Evolutionary conservation across 2,329 filamentous ascomycete genomes (phyloP).

Genomic region (Cladophialophora chaetospira): DNA sequence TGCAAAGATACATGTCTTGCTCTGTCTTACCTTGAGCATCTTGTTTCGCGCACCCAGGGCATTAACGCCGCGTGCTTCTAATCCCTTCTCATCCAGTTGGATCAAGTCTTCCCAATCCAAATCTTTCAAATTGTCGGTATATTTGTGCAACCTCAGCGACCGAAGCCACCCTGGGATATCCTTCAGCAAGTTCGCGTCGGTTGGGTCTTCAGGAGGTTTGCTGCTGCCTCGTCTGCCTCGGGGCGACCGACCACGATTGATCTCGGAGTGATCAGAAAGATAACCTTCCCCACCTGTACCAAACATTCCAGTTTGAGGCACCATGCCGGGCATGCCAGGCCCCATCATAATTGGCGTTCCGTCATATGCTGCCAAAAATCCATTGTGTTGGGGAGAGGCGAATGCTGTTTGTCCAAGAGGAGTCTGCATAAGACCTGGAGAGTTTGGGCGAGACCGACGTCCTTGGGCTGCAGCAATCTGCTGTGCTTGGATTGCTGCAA

Average conservation of each 20-base stretch:
- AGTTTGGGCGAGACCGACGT: slow-evolving; percentile 82
- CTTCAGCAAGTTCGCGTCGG: slow-evolving; percentile 83
- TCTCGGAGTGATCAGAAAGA: slow-evolving; percentile 89
- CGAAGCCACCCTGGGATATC: slow-evolving; percentile 96
- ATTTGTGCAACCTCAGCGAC: slow-evolving; percentile 94
- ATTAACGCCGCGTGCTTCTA: slow-evolving; percentile 92
- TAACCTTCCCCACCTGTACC: slow-evolving; percentile 77
- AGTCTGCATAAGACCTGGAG: slow-evolving; percentile 78
- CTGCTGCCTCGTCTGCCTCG: slow-evolving; percentile 90
- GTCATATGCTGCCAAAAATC: slow-evolving; percentile 88
- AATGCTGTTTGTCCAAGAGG: slow-evolving; percentile 56
- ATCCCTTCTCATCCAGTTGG: slow-evolving; percentile 85
- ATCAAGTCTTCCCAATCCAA: slow-evolving; percentile 94
- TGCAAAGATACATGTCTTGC: neutral
- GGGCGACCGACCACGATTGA: slow-evolving; percentile 85
- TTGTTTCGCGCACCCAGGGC: slow-evolving; percentile 92
- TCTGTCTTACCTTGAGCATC: slow-evolving; percentile 81
- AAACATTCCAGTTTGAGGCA: slow-evolving; percentile 64
- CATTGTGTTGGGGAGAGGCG: slow-evolving; percentile 88
- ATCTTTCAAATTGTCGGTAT: slow-evolving; percentile 97
- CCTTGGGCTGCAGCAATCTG: slow-evolving; percentile 59
- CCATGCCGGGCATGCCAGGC: slow-evolving; percentile 70
- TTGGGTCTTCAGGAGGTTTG: slow-evolving; percentile 97
- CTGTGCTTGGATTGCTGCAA: slow-evolving; percentile 76
- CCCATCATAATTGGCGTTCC: slow-evolving; percentile 69